Percentiles rank a stretch among this genome's conserved stretches.
Evolutionary conservation across 2,329 filamentous ascomycete species (phyloP).

Genomic region (Botrytis byssoidea): DNA sequence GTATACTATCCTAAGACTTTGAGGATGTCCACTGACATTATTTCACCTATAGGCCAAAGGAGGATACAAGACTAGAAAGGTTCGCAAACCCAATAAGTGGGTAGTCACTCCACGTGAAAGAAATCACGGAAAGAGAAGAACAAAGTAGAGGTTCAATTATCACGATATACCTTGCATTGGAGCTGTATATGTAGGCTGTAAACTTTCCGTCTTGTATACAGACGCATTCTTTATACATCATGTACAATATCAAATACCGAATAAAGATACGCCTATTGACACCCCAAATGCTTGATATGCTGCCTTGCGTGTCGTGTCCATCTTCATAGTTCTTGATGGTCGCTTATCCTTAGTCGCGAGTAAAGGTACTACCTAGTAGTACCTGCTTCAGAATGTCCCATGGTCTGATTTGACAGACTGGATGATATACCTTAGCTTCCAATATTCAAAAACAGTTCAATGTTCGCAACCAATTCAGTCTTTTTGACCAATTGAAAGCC

Average conservation of each 20-base stretch:
- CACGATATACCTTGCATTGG: slow-evolving; percentile 1
- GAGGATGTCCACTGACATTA: slow-evolving; percentile 12
- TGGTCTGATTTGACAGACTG: neutral
- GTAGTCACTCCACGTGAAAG: slow-evolving; percentile 80
- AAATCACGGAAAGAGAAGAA: slow-evolving; percentile 86
- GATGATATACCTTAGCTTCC: neutral
- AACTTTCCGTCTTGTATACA: neutral
- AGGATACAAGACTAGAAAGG: slow-evolving; percentile 88
- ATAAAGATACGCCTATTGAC: neutral
- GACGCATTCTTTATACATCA: neutral
- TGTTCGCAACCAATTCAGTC: neutral
- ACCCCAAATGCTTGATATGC: neutral
- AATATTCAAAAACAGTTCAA: neutral
- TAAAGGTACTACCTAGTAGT: neutral
- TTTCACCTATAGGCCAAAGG: slow-evolving; percentile 63
- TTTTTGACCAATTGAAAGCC: neutral
- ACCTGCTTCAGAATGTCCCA: neutral
- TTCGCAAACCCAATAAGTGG: slow-evolving; percentile 86
- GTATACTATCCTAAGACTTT: slow-evolving; percentile 42
- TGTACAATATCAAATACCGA: neutral
- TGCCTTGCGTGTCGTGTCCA: neutral
- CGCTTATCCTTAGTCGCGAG: neutral
- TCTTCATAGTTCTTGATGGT: neutral
- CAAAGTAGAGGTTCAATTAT: slow-evolving; percentile 50
- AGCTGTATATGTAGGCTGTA: neutral